phyloP scores from a whole-genome alignment of 345 rosid genomes.

The Hirschfeldia incana region DNA sequence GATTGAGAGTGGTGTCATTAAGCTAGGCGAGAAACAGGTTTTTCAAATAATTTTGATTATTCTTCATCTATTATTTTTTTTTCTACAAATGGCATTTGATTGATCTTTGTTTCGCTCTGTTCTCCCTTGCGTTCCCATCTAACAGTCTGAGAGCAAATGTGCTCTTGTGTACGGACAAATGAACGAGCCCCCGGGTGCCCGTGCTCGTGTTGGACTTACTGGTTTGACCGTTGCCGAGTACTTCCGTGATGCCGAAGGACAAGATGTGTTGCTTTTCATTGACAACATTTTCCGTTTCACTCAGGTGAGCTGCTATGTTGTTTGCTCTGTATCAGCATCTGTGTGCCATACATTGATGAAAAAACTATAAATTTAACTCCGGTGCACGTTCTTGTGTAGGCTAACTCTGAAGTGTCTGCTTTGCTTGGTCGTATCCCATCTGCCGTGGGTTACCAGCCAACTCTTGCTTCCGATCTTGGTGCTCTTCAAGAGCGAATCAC shows the following conservation, averaged over 20 bases:
- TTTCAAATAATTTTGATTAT: neutral
- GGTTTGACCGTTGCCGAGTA: slow-evolving; percentile 97
- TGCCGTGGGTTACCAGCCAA: slow-evolving; percentile 99
- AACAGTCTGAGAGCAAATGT: slow-evolving; percentile 89
- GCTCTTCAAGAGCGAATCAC: slow-evolving; percentile 99
- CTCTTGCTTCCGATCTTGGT: slow-evolving; percentile 98
- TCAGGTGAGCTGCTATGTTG: slow-evolving; percentile 50
- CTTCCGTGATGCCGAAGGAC: slow-evolving; percentile 99
- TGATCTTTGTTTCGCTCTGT: neutral
- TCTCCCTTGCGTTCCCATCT: neutral
- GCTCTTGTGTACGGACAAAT: slow-evolving; percentile 99
- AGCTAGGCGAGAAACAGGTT: slow-evolving; percentile 99
- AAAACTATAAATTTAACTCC: too few relatives aligned
- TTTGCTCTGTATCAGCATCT: neutral
- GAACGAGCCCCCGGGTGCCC: slow-evolving; percentile 99
- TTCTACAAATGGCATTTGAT: neutral
- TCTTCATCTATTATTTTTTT: neutral
- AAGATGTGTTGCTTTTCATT: slow-evolving; percentile 96
- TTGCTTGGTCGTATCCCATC: slow-evolving; percentile 99
- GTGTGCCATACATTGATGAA: neutral
- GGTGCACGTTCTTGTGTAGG: slow-evolving; percentile 60
- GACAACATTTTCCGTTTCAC: slow-evolving; percentile 98
- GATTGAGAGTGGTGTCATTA: slow-evolving; percentile 99
- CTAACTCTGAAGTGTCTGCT: slow-evolving; percentile 99
- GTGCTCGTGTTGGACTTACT: slow-evolving; percentile 99